Conservation (phyloP, 108 stramenopile species). For the Epipyxis sp. region DNA sequence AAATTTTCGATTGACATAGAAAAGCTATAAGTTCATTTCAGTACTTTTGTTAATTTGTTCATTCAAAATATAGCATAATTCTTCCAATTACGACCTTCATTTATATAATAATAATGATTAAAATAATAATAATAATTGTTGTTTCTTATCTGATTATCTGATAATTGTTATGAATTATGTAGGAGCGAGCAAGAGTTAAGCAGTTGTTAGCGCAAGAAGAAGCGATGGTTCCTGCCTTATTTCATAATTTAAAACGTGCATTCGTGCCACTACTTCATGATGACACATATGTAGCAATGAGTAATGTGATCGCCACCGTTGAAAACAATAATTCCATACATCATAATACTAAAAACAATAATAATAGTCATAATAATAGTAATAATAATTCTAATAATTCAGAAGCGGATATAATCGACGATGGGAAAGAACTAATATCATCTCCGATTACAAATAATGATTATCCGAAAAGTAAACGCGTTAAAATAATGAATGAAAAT, state of each 20-base stretch:
- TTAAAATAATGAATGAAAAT: neutral
- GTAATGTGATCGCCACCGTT: neutral
- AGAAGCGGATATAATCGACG: neutral
- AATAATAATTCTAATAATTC: neutral
- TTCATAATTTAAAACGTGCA: slow-evolving; percentile 44
- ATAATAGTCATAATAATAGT: neutral
- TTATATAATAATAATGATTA: too few species aligned
- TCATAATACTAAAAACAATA: neutral
- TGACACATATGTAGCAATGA: slow-evolving; percentile 29
- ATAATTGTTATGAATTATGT: too few species aligned
- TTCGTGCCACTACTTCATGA: slow-evolving; percentile 56
- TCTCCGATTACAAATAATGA: too few species aligned
- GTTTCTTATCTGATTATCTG: slow-evolving; percentile 16
- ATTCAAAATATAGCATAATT: too few species aligned
- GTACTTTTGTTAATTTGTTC: too few species aligned
- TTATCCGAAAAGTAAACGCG: neutral
- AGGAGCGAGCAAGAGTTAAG: slow-evolving; percentile 91
- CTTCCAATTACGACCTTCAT: too few species aligned
- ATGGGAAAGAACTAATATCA: neutral
- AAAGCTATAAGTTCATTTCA: too few species aligned
- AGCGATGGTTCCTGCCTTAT: slow-evolving; percentile 54
- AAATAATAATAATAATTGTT: too few species aligned
- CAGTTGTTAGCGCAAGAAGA: slow-evolving; percentile 86
- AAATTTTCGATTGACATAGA: too few species aligned
- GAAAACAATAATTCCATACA: neutral